Evolutionary conservation across 345 rosid genomes (phyloP).

Genomic region (Rhizophora apiculata): DNA sequence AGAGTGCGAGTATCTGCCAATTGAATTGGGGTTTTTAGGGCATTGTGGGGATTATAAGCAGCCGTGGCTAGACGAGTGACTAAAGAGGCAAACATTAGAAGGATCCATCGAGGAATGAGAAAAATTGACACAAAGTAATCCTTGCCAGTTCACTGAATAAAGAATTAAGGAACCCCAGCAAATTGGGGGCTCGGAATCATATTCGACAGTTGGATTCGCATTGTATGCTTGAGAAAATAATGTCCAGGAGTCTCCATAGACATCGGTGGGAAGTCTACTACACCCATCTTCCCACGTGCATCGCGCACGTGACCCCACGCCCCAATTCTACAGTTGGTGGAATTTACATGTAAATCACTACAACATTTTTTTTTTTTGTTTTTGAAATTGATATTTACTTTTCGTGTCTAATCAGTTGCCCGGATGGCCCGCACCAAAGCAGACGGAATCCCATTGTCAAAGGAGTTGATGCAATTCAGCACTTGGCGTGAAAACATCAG

Average conservation of each 20-base stretch:
- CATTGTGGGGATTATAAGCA: too few relatives aligned
- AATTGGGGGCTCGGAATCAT: slow-evolving; percentile 22
- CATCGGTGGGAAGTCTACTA: slow-evolving; percentile 35
- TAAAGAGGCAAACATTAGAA: neutral
- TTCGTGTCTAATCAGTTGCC: neutral
- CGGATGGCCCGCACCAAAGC: neutral
- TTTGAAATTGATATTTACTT: neutral
- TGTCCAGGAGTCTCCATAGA: neutral
- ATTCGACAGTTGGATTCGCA: slow-evolving; percentile 21
- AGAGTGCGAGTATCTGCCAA: too few relatives aligned
- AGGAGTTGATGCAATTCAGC: neutral
- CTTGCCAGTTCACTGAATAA: neutral
- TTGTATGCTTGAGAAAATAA: neutral
- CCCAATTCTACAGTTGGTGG: neutral
- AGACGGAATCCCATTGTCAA: neutral
- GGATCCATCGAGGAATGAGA: slow-evolving; percentile 4
- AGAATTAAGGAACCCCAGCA: slow-evolving; percentile 32
- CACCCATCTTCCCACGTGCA: slow-evolving; percentile 19
- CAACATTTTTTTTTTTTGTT: neutral
- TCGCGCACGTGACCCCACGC: neutral
- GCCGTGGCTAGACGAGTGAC: too few relatives aligned
- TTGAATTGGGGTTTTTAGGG: too few relatives aligned
- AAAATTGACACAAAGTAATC: neutral
- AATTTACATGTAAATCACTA: neutral
- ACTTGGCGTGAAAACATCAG: neutral